These are phyloP conservation scores for Entoloma clypeatum DNA, from an alignment of 1,284 basidiomycete species.

Conservation along the genomic window DNA sequence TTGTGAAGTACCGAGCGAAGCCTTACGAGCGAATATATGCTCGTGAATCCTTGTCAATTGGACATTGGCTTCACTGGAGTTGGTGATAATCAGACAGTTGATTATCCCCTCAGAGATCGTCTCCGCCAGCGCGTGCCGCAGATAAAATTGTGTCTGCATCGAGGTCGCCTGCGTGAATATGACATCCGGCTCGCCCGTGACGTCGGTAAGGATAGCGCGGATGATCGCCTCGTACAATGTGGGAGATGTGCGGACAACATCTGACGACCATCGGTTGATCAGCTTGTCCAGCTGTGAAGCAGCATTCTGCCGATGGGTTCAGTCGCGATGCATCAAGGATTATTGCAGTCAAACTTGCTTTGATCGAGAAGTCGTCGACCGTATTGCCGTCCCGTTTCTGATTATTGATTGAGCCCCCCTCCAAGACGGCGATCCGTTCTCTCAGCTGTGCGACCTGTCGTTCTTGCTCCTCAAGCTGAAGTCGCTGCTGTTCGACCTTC, in stretches of 20 bases:
- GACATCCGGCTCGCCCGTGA: slow-evolving; percentile 45
- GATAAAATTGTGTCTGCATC: slow-evolving; percentile 70
- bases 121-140: slow-evolving; percentile 74
- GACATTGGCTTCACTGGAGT: slow-evolving; percentile 73
- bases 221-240: slow-evolving; percentile 50
- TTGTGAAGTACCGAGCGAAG: background rate
- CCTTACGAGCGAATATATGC: slow-evolving; percentile 74
- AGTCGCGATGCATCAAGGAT: background rate
- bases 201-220: slow-evolving; percentile 56
- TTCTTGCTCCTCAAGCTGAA: slow-evolving; percentile 78
- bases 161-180: slow-evolving; percentile 42
- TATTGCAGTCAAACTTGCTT: slow-evolving; percentile 39
- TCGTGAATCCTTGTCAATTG: slow-evolving; percentile 81
- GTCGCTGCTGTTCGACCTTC: slow-evolving; percentile 76
- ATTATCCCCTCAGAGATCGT: slow-evolving; percentile 74
- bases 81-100: slow-evolving; percentile 75
- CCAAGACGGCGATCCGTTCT: slow-evolving; percentile 65
- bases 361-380: slow-evolving; percentile 81
- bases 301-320: slow-evolving; percentile 46
- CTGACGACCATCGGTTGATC: slow-evolving; percentile 81
- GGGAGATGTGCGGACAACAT: slow-evolving; percentile 58
- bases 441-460: slow-evolving; percentile 70
- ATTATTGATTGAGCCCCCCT: slow-evolving; percentile 50
- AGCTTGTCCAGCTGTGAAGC: slow-evolving; percentile 74
- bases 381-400: slow-evolving; percentile 52